phyloP scores from a whole-genome alignment of 2,329 filamentous ascomycete genomes.

The Cladosporium sp. region DNA sequence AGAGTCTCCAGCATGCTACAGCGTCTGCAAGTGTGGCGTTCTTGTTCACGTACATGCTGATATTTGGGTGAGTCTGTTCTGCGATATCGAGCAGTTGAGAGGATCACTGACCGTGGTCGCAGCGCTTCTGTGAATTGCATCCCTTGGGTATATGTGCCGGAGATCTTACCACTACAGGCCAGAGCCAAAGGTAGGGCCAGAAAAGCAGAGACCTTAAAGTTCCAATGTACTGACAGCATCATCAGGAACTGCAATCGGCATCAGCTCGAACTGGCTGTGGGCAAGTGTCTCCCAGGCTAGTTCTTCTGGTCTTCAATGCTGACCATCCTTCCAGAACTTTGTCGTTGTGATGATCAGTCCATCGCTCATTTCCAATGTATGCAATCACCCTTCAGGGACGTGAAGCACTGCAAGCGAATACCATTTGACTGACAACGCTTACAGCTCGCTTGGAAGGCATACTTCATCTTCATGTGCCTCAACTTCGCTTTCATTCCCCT shows the following conservation, averaged over 20 bases:
- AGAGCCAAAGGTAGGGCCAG: constrained; percentile 43
- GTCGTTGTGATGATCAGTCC: constrained; percentile 57
- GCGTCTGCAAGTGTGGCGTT: constrained; percentile 51
- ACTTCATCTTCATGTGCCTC: constrained; percentile 54
- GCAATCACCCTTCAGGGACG: neutral
- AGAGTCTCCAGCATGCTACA: constrained; percentile 34
- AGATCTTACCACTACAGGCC: constrained; percentile 53
- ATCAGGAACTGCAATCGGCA: constrained; percentile 48
- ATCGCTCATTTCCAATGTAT: constrained; percentile 45
- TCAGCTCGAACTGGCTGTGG: constrained; percentile 52
- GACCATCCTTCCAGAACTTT: constrained; percentile 40
- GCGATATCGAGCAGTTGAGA: neutral
- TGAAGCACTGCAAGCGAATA: neutral
- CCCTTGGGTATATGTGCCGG: constrained; percentile 52
- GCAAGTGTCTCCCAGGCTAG: neutral
- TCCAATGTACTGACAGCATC: neutral
- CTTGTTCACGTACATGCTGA: constrained; percentile 48
- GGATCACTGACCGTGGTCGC: constrained; percentile 37
- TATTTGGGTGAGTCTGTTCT: constrained; percentile 21
- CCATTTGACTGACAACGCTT: constrained; percentile 23
- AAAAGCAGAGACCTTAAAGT: neutral
- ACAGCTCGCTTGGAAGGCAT: constrained; percentile 52
- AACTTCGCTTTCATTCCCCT: constrained; percentile 50
- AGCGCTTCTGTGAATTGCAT: constrained; percentile 50
- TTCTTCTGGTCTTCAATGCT: neutral